phyloP scores from a whole-genome alignment of 2,329 filamentous ascomycete species.

The Pseudogymnoascus sp. region DNA sequence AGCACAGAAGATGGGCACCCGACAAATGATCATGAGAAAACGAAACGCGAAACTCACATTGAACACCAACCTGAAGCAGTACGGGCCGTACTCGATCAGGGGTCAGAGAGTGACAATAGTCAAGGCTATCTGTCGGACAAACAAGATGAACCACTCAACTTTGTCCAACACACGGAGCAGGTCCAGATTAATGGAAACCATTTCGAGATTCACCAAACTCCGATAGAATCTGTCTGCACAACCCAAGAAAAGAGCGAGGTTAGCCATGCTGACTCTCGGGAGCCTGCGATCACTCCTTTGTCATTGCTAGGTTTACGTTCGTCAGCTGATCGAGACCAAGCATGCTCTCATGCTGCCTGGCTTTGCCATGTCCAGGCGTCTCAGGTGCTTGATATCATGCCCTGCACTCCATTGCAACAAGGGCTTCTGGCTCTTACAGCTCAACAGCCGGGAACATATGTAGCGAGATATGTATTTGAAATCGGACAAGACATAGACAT shows the following conservation, averaged over 20 bases:
- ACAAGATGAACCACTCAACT: not conserved
- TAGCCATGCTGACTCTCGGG: not conserved
- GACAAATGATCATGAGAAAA: not conserved
- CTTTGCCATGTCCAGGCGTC: not conserved
- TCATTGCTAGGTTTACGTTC: not conserved
- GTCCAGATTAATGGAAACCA: not conserved
- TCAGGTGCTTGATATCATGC: constrained; percentile 26
- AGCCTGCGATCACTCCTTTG: not conserved
- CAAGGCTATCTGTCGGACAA: not conserved
- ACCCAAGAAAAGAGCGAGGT: not conserved
- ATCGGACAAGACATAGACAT: constrained; percentile 5
- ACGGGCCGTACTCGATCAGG: not conserved
- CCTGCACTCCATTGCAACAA: constrained; percentile 29
- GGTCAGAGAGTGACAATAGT: not conserved
- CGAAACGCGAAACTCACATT: not conserved
- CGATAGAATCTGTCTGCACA: not conserved
- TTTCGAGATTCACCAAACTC: not conserved
- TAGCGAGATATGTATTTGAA: constrained; percentile 19
- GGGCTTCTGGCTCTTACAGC: constrained; percentile 28
- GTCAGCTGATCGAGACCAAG: not conserved
- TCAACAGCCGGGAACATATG: constrained; percentile 25
- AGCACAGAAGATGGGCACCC: not conserved
- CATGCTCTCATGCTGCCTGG: not conserved
- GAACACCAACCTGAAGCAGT: not conserved
- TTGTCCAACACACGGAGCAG: not conserved